A percentile compares a stretch with the other conserved stretches of the same genome.
Evolutionary conservation across 441 rosid genomes (phyloP).

Genomic region (Aquilaria agallochum): DNA sequence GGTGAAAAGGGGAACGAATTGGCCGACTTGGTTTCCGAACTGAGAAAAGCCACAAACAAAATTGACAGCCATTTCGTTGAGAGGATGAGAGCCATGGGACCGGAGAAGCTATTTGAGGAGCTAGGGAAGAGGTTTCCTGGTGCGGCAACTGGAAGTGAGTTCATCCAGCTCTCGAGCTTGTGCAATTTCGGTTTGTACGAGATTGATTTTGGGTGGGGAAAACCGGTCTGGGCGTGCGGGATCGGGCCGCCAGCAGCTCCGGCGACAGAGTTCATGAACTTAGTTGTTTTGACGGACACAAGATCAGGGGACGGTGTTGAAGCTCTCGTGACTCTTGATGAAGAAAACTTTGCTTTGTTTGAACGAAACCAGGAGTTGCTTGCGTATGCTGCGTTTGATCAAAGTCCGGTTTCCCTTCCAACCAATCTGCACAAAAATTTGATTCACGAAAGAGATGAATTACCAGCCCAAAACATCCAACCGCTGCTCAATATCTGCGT

Average conservation of each 20-base stretch:
- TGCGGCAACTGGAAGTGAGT: constrained; percentile 7
- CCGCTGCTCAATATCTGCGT: too few relatives aligned
- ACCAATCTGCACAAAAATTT: too few relatives aligned
- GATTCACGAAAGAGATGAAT: too few relatives aligned
- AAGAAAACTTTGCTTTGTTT: constrained; percentile 19
- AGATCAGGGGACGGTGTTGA: constrained; percentile 13
- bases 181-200: constrained; percentile 24
- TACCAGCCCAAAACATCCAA: too few relatives aligned
- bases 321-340: constrained; percentile 15
- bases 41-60: constrained; percentile 20
- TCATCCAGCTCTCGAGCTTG: constrained; percentile 17
- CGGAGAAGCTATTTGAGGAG: constrained; percentile 8
- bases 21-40: constrained; percentile 8
- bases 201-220: constrained; percentile 27
- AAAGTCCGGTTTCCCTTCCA: not conserved
- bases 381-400: constrained; percentile 8
- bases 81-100: constrained; percentile 22
- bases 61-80: constrained; percentile 19
- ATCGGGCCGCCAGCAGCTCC: not conserved
- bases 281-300: constrained; percentile 15
- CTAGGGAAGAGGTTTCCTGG: not conserved
- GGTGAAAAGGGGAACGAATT: constrained; percentile 8
- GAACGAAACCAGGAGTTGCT: constrained; percentile 16
- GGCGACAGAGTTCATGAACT: not conserved
- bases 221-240: constrained; percentile 18